Percentiles rank a stretch among this genome's conserved stretches.
phyloP scores from a whole-genome alignment of 495 filamentous ascomycete species.

The Penicillium canescens region DNA sequence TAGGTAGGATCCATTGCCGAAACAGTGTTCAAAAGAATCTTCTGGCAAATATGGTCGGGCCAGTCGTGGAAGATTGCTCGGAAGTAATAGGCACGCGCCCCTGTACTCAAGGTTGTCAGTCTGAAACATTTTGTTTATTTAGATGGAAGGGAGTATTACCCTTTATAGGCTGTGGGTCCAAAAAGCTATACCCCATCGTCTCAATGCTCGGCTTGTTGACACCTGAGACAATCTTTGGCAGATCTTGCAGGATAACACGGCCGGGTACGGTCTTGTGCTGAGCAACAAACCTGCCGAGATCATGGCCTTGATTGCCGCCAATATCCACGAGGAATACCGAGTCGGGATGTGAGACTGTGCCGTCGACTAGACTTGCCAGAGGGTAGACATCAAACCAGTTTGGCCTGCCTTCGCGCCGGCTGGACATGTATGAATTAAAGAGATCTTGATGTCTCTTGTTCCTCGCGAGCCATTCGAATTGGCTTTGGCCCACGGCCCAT shows the following conservation, averaged over 20 bases:
- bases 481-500: conserved; percentile 13
- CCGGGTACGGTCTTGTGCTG: background rate
- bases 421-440: conserved; percentile 46
- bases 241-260: conserved; percentile 10
- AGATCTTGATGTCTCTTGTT: conserved; percentile 6
- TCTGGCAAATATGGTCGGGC: conserved; percentile 30
- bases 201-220: conserved; percentile 6
- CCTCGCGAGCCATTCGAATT: conserved; percentile 13
- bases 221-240: conserved; percentile 5
- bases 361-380: conserved; percentile 30
- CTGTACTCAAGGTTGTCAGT: conserved; percentile 4
- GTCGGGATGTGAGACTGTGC: conserved; percentile 11
- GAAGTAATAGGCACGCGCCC: conserved; percentile 43
- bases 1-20: conserved; percentile 25
- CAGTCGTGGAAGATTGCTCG: conserved; percentile 50
- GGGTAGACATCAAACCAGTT: conserved; percentile 46
- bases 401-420: conserved; percentile 36
- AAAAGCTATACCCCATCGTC: conserved; percentile 12
- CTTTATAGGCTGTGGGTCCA: conserved; percentile 16
- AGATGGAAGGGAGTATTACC: background rate
- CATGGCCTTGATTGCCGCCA: conserved; percentile 48
- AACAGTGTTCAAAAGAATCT: conserved; percentile 30
- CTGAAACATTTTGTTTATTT: background rate
- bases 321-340: conserved; percentile 45
- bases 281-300: conserved; percentile 32